A percentile compares a stretch with the other conserved stretches of the same genome.
Evolutionary conservation across 1,284 basidiomycete genomes (phyloP).

Genomic region (Sporisorium graminicola): DNA sequence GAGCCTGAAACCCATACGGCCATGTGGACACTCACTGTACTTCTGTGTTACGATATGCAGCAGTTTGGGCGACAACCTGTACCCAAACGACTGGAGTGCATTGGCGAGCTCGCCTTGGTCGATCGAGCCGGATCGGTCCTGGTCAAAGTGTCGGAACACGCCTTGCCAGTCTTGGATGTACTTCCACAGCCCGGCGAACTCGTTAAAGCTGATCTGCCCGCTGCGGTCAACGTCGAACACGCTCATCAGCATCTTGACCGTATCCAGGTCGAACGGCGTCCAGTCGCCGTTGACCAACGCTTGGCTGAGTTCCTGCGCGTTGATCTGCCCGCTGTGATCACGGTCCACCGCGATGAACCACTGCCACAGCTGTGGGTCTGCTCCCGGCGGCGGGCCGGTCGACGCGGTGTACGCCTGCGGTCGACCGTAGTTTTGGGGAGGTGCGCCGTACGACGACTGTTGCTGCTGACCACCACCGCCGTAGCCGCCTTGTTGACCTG

Average conservation of each 20-base stretch:
- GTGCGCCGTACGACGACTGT: constrained; percentile 21
- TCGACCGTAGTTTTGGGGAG: constrained; percentile 22
- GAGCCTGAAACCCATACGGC: too few relatives aligned
- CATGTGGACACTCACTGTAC: constrained; percentile 54
- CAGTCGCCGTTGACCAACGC: constrained; percentile 66
- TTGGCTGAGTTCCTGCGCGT: constrained; percentile 55
- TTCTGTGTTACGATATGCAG: constrained; percentile 57
- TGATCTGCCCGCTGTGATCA: constrained; percentile 57
- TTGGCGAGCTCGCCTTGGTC: constrained; percentile 56
- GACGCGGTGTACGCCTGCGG: constrained; percentile 48
- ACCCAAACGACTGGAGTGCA: constrained; percentile 59
- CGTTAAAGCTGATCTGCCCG: constrained; percentile 64
- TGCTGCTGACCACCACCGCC: too few relatives aligned
- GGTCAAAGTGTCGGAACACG: constrained; percentile 61
- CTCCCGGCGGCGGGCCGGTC: constrained; percentile 59
- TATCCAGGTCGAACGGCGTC: constrained; percentile 59
- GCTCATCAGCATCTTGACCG: constrained; percentile 65
- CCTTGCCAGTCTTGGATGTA: constrained; percentile 65
- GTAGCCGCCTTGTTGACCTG: constrained; percentile 29
- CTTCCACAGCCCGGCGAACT: constrained; percentile 60
- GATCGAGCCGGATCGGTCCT: constrained; percentile 55
- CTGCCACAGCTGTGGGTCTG: constrained; percentile 63
- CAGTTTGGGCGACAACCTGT: constrained; percentile 55
- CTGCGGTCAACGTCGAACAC: constrained; percentile 62
- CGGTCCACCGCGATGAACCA: constrained; percentile 64